These are phyloP conservation scores for Diddensiella caesifluorescens DNA, from an alignment of 805 yeast genomes.

Conservation along the genomic window DNA sequence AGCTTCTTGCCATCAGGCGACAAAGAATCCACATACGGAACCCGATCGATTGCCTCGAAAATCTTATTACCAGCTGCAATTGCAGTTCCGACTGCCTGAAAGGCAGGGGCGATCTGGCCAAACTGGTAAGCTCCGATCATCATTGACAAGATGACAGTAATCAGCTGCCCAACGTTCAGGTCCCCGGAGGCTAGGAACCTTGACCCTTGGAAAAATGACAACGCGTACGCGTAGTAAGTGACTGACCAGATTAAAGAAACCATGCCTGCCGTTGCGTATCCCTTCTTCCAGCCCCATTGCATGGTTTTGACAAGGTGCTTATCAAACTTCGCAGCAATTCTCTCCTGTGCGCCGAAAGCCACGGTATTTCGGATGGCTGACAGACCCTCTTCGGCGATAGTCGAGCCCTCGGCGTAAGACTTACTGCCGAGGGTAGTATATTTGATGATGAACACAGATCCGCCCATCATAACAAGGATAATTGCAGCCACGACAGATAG, in stretches of 20 bases:
- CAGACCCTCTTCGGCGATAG: slow-evolving; percentile 39
- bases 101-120: slow-evolving; percentile 38
- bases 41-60: slow-evolving; percentile 40
- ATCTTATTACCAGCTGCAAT: slow-evolving; percentile 38
- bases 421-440: slow-evolving; percentile 22
- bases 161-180: slow-evolving; percentile 31
- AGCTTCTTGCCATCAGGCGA: slow-evolving; percentile 27
- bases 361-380: slow-evolving; percentile 38
- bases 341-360: slow-evolving; percentile 39
- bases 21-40: slow-evolving; percentile 36
- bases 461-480: slow-evolving; percentile 26
- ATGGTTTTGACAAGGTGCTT: slow-evolving; percentile 26
- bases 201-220: slow-evolving; percentile 41
- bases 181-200: slow-evolving; percentile 33
- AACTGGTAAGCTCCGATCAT: slow-evolving; percentile 40
- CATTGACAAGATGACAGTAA: slow-evolving; percentile 37
- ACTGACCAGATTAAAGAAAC: slow-evolving; percentile 35
- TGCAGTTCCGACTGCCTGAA: slow-evolving; percentile 35
- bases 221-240: slow-evolving; percentile 35
- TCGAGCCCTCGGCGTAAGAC: slow-evolving; percentile 32
- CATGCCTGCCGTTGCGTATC: slow-evolving; percentile 31
- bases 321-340: slow-evolving; percentile 32
- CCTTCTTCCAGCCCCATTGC: slow-evolving; percentile 26
- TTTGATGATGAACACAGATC: slow-evolving; percentile 31
- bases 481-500: slow-evolving; percentile 33